phyloP scores from a whole-genome alignment of 148 eudicot species.

The Mesembryanthemum crystallinum region DNA sequence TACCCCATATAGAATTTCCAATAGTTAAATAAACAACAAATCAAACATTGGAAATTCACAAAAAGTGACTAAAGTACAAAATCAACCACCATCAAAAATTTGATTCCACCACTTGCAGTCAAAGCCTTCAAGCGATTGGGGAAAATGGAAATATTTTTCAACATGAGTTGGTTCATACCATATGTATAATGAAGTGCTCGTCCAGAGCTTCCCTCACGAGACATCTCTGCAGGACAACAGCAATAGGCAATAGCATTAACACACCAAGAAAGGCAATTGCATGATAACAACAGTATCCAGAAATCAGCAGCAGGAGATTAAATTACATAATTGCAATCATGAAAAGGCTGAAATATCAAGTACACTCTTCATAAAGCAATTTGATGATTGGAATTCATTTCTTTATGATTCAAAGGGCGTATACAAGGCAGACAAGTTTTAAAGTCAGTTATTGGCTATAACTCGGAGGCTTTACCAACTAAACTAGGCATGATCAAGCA shows the following conservation, averaged over 20 bases:
- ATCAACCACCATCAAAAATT: neutral
- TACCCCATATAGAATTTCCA: neutral
- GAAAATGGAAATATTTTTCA: neutral
- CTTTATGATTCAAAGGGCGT: too few species aligned
- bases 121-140: neutral
- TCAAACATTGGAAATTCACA: neutral
- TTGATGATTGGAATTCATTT: too few species aligned
- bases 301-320: neutral
- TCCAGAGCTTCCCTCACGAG: constrained; percentile 83
- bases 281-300: constrained; percentile 17
- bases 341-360: neutral
- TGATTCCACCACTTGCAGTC: neutral
- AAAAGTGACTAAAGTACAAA: neutral
- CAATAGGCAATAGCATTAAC: constrained; percentile 11
- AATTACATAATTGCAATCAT: neutral
- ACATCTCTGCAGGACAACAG: constrained; percentile 67
- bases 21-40: neutral
- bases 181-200: constrained; percentile 83
- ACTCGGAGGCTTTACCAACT: too few species aligned
- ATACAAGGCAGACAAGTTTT: too few species aligned
- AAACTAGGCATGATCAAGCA: constrained; percentile 7
- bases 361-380: neutral
- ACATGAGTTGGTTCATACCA: constrained; percentile 46
- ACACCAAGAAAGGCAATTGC: neutral
- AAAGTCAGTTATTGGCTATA: too few species aligned